Conservation (phyloP, 768 basidiomycete genomes). For the Pleurotus tuber-regium region DNA sequence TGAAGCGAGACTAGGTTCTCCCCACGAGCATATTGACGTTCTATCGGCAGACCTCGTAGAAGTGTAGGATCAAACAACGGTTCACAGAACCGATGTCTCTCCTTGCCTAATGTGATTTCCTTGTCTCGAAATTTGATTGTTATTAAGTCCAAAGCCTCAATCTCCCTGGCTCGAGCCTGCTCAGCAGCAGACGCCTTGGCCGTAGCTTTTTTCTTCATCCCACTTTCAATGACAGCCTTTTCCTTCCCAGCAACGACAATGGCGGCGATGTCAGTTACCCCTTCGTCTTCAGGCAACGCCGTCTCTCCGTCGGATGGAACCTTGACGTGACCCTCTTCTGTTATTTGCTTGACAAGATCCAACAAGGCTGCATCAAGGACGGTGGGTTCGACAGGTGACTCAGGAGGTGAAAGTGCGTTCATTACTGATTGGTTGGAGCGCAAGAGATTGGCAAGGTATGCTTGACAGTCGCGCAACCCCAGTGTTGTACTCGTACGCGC, state of each 20-base stretch:
- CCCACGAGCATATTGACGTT: constrained; percentile 21
- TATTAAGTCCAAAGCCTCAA: constrained; percentile 81
- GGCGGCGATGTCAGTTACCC: constrained; percentile 87
- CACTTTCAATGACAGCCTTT: constrained; percentile 82
- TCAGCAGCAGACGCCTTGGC: constrained; percentile 76
- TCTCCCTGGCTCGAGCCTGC: constrained; percentile 77
- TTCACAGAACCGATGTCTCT: constrained; percentile 89
- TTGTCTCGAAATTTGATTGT: constrained; percentile 70
- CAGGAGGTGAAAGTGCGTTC: constrained; percentile 53
- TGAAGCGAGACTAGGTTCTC: constrained; percentile 50
- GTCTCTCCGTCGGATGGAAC: constrained; percentile 76
- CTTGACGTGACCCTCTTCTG: constrained; percentile 63
- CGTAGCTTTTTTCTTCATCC: constrained; percentile 73
- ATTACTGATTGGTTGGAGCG: constrained; percentile 66
- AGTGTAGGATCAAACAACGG: constrained; percentile 78
- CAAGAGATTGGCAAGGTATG: constrained; percentile 72
- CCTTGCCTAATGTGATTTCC: constrained; percentile 77
- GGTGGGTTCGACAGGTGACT: constrained; percentile 43
- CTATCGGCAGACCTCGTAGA: constrained; percentile 36
- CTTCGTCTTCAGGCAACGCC: constrained; percentile 70
- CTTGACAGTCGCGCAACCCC: constrained; percentile 71
- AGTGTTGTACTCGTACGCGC: constrained; percentile 56
- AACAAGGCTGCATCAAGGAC: constrained; percentile 49
- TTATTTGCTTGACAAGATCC: constrained; percentile 64
- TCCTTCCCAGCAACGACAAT: constrained; percentile 90